Conservation (phyloP, 257 asterid genomes). For the Gentiana dahurica region DNA sequence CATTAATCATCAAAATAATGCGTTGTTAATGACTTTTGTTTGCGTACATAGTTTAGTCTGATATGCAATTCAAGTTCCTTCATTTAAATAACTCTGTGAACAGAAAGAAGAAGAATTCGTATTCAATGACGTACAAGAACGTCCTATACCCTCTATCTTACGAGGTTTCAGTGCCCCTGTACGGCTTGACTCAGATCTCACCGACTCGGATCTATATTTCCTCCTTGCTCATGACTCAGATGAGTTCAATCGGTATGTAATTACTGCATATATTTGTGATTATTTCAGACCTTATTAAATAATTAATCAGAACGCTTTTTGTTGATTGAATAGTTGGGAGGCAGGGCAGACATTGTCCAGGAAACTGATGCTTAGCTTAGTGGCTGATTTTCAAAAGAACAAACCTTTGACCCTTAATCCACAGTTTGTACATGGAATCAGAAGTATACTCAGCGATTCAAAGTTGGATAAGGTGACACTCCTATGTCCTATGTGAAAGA, state of each 20-base stretch:
- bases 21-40: too few relatives aligned
- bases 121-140: conserved; percentile 43
- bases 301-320: background rate
- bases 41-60: too few relatives aligned
- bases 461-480: conserved; percentile 59
- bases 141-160: conserved; percentile 59
- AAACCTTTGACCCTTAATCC: conserved; percentile 56
- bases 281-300: background rate
- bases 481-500: background rate
- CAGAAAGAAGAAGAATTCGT: conserved; percentile 77
- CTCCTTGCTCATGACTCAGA: conserved; percentile 81
- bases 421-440: conserved; percentile 56
- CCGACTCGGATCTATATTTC: conserved; percentile 52
- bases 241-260: conserved; percentile 71
- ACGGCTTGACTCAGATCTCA: conserved; percentile 65
- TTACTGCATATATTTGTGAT: background rate
- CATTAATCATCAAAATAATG: too few relatives aligned
- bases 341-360: conserved; percentile 75
- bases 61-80: background rate
- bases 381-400: conserved; percentile 58
- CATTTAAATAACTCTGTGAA: conserved; percentile 15
- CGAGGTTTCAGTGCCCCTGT: conserved; percentile 88
- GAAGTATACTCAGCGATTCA: conserved; percentile 46
- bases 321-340: conserved; percentile 54
- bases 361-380: conserved; percentile 67